These are phyloP conservation scores for Xylaria sp. DNA, from an alignment of 2,329 filamentous ascomycete species.

Conservation along the genomic window DNA sequence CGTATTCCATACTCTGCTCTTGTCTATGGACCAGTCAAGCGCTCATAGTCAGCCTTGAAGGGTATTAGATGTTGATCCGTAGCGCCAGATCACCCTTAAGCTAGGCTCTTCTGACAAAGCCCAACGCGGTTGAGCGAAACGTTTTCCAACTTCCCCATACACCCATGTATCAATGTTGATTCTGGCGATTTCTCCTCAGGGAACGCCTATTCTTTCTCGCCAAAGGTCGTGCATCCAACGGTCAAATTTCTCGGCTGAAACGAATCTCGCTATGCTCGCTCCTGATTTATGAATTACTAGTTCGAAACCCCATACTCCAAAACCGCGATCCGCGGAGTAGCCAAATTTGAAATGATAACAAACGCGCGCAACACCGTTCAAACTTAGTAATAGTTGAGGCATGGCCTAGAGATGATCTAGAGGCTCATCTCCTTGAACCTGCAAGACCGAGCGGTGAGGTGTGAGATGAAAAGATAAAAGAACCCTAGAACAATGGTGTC, in stretches of 20 bases:
- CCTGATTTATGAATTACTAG: constrained; percentile 20
- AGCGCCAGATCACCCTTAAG: constrained; percentile 10
- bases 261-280: constrained; percentile 16
- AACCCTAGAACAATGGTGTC: constrained; percentile 7
- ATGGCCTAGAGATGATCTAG: constrained; percentile 17
- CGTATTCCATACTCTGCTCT: constrained; percentile 28
- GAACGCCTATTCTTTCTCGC: constrained; percentile 8
- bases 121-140: constrained; percentile 6
- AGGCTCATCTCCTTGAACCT: constrained; percentile 22
- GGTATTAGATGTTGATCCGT: constrained; percentile 18
- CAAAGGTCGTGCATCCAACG: constrained; percentile 10
- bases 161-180: background rate
- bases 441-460: constrained; percentile 21
- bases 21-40: constrained; percentile 2
- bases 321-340: constrained; percentile 13
- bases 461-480: constrained; percentile 13
- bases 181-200: constrained; percentile 8
- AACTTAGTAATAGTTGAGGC: constrained; percentile 14
- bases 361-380: constrained; percentile 18
- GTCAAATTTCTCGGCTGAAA: constrained; percentile 25
- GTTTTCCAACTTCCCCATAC: constrained; percentile 14
- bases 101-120: constrained; percentile 5
- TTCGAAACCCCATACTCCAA: constrained; percentile 28
- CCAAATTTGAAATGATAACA: constrained; percentile 18
- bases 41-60: constrained; percentile 2